Base-by-base conservation (phyloP, 768 basidiomycete genomes). In the Tubosaeta brunneosetosa region DNA sequence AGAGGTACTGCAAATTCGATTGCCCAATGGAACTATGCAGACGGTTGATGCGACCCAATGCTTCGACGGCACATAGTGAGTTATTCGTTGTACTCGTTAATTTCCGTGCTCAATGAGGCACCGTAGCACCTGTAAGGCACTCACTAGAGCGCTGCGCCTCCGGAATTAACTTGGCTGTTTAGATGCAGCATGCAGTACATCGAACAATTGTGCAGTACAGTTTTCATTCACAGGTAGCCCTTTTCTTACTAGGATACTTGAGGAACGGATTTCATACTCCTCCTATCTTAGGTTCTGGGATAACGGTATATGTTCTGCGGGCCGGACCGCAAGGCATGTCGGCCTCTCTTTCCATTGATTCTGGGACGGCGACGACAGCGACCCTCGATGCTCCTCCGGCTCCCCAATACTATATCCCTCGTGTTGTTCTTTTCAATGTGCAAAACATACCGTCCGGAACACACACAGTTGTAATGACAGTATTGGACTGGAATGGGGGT, bases 281-380 rank as follows among this genome's bases (percentile, higher is more conserved):
- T 34, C 9, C 13, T 47, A 8, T 38, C 14, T 25, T 17, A 66
- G 66, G 63, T 2, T 67, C 65, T 9, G 65, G 65, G n/a, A 42
- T 63, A 42, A 66, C 63, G 1, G 53, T 66, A n/a, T 68, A 67
- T 49, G 61, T 66, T 22, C 43, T 66, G 22, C 66, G 51, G 58
- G 65, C 61, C 16, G 65, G 65, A 17, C 55, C 61, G 0, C 59
- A 63, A 40, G 65, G 65, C 36, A 63, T 61, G 59, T 61, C 58
- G 14, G 65, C 65, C 16, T 62, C 63, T 27, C 59, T 67, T 34
- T 57, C 61, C 26, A 60, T 63, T 42, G 61, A 67, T 33, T 57
- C 56, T 2, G 65, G 61, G 5, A 36, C 57, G 3, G 48, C 63
- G 31, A 65, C 56, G 12, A 65, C 61, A 11, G 50, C 51, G n/a